Conservation (phyloP, 345 rosid genomes). For the Capsella bursapastoris region DNA sequence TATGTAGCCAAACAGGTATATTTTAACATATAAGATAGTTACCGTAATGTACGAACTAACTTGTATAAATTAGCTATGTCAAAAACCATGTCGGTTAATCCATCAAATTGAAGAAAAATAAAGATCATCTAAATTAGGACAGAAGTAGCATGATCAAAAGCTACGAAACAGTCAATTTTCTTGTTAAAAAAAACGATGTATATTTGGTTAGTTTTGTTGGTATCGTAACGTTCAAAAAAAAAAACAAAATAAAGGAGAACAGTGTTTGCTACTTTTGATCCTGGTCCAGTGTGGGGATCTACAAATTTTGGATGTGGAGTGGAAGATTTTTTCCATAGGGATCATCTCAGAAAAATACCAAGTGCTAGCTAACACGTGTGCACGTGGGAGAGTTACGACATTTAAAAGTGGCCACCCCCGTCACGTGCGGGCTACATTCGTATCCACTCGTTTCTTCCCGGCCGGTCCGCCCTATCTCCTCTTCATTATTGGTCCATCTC, state of each 20-base stretch:
- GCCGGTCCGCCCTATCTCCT: slow-evolving; percentile 18
- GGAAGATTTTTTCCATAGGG: slow-evolving; percentile 22
- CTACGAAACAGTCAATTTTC: background rate
- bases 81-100: too few species aligned
- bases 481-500: background rate
- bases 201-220: background rate
- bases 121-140: background rate
- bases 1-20: too few species aligned
- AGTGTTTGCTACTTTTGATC: slow-evolving; percentile 22
- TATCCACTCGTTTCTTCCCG: slow-evolving; percentile 35
- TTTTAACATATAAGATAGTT: too few species aligned
- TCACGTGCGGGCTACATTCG: slow-evolving; percentile 41
- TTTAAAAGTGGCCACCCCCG: slow-evolving; percentile 29
- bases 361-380: slow-evolving; percentile 32
- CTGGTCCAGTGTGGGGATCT: slow-evolving; percentile 28
- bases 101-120: background rate
- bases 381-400: slow-evolving; percentile 37
- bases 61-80: too few species aligned
- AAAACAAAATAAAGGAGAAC: slow-evolving; percentile 11
- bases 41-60: too few species aligned
- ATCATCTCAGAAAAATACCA: slow-evolving; percentile 1
- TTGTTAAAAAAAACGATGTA: background rate
- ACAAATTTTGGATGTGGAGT: slow-evolving; percentile 25
- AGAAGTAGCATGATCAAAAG: background rate
- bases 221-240: slow-evolving; percentile 5